phyloP scores from a whole-genome alignment of 1,284 basidiomycete species.

The Spongispora temasekensis region DNA sequence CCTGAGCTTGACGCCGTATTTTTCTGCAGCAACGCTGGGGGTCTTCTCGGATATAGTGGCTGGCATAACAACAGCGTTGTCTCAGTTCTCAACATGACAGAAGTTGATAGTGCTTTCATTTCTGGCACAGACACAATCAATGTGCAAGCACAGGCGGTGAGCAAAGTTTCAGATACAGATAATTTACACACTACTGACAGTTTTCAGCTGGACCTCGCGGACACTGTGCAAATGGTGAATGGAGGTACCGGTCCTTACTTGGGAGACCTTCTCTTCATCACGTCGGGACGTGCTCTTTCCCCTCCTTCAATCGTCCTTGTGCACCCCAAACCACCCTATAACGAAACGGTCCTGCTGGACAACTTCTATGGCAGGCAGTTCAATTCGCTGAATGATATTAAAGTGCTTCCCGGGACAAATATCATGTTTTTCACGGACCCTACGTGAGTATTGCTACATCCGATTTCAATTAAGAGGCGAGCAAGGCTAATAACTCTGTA shows the following conservation, averaged over 20 bases:
- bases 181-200: background rate
- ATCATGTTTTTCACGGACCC: slow-evolving; percentile 72
- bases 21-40: slow-evolving; percentile 37
- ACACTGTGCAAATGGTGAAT: slow-evolving; percentile 69
- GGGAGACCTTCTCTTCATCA: slow-evolving; percentile 63
- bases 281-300: slow-evolving; percentile 63
- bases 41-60: slow-evolving; percentile 39
- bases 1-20: background rate
- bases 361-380: slow-evolving; percentile 79
- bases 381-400: slow-evolving; percentile 80
- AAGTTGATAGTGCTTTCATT: slow-evolving; percentile 43
- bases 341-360: slow-evolving; percentile 63
- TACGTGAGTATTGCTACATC: slow-evolving; percentile 49
- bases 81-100: slow-evolving; percentile 48
- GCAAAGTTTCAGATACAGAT: slow-evolving; percentile 14
- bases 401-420: slow-evolving; percentile 66
- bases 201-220: slow-evolving; percentile 48
- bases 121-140: slow-evolving; percentile 45
- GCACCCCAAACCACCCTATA: slow-evolving; percentile 62
- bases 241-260: slow-evolving; percentile 72
- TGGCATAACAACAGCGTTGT: slow-evolving; percentile 49
- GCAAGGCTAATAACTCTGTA: background rate
- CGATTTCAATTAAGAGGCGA: too few species aligned
- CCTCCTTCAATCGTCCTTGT: slow-evolving; percentile 68
- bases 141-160: slow-evolving; percentile 55